Evolutionary conservation across 352 stramenopile genomes (phyloP), one percentile per base, ranked within the genome.

Genomic region (Globisporangium alternatum): DNA sequence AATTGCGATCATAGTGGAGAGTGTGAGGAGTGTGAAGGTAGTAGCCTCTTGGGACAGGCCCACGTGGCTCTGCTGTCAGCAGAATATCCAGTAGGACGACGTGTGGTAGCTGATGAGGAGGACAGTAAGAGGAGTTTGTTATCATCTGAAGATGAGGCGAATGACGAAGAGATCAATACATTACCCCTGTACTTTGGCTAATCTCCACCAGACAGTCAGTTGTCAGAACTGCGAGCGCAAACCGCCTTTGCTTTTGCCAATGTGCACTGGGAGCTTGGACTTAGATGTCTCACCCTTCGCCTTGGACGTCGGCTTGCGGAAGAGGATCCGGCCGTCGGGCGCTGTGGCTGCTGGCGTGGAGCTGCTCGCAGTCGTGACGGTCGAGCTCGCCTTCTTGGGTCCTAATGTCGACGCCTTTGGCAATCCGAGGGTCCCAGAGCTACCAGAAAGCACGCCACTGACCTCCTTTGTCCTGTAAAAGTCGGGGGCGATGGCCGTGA

Each of bases 161-260:
- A 56, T 8, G 52, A 44, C 17, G 7, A 22, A 5, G 51, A 56
- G 17, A 13, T 28, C 19, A 59, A 65, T 59, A 31, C 55, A 61
- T 55, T 58, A 10, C 54, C 62, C 12, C n/a, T 68, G 35, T 41
- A 62, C 28, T 62, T 25, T 67, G 55, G 41, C 56, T 85, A 93
- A 66, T 7, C 41, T 7, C 13, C 22, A 37, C 22, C 10, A 19
- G 3, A 4, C 30, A n/a, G 2, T 55, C n/a, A 4, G 3, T 10
- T 19, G 8, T 25, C 56, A 64, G 37, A 93, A 93, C 58, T 93
- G 85, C 17, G 82, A 91, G 22, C 83, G 83, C 8, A 93, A 45
- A 0, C 85, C 85, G 25, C 85, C 85, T 76, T 91, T 93, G 70
- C 78, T 91, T 64, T 93, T 93, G 49, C 85, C 85, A 66, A 91